A percentile compares a stretch with the other conserved stretches of the same genome.
Evolutionary conservation across 495 filamentous ascomycete genomes (phyloP).

Genomic region (Penicillium egyptiacum): DNA sequence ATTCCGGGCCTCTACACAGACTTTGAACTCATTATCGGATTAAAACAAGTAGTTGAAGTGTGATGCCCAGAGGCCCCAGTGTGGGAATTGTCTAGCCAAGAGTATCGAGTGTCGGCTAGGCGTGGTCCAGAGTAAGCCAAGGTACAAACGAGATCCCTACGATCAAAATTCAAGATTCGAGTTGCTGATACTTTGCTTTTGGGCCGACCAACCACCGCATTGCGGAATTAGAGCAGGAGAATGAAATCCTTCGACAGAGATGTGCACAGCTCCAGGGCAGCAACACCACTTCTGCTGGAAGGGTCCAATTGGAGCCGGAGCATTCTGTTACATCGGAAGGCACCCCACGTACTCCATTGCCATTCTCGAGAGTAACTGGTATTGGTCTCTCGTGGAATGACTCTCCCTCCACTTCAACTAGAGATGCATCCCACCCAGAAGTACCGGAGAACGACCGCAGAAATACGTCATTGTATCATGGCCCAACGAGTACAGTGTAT

Average conservation of each 20-base stretch:
- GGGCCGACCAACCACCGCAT: conserved; percentile 34
- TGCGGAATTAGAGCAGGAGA: conserved; percentile 29
- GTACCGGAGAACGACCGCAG: conserved; percentile 24
- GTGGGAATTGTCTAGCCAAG: conserved; percentile 29
- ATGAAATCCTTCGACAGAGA: conserved; percentile 25
- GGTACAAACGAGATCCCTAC: conserved; percentile 10
- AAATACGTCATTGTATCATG: conserved; percentile 29
- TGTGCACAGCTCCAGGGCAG: conserved; percentile 7
- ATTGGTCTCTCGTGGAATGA: conserved; percentile 15
- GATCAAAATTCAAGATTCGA: background rate
- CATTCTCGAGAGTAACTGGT: conserved; percentile 4
- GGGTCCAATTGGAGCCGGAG: conserved; percentile 6
- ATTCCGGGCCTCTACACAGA: background rate
- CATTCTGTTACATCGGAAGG: conserved; percentile 11
- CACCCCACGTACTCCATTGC: conserved; percentile 8
- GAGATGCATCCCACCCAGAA: conserved; percentile 25
- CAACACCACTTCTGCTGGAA: background rate
- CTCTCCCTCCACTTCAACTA: conserved; percentile 6
- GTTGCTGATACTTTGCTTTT: background rate
- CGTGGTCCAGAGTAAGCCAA: conserved; percentile 23
- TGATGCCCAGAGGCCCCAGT: conserved; percentile 28
- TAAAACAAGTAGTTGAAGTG: conserved; percentile 28
- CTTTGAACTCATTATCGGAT: background rate
- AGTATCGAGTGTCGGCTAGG: conserved; percentile 24
- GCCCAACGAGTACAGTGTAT: conserved; percentile 33